Evolutionary conservation across 2,329 filamentous ascomycete genomes (phyloP).

Genomic region (Cladosporium sp.): DNA sequence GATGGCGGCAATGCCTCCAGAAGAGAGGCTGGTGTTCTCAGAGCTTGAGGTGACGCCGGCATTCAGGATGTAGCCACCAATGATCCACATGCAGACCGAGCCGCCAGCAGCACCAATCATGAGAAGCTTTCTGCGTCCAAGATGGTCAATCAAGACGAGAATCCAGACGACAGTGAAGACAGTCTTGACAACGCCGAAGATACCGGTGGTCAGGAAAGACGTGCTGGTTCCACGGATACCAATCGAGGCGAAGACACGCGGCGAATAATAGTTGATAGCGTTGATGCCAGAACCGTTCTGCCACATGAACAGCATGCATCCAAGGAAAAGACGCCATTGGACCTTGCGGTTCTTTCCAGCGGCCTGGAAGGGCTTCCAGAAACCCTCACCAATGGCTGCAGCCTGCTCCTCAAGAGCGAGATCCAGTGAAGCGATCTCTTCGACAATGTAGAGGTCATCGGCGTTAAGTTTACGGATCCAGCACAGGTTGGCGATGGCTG

Average conservation of each 20-base stretch:
- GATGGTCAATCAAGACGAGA: constrained; percentile 59
- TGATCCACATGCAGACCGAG: constrained; percentile 59
- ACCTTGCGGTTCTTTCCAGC: constrained; percentile 52
- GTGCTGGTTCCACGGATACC: constrained; percentile 56
- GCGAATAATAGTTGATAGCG: constrained; percentile 47
- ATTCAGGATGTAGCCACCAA: constrained; percentile 51
- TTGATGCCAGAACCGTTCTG: constrained; percentile 75
- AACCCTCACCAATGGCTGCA: constrained; percentile 59
- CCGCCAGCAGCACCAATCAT: constrained; percentile 59
- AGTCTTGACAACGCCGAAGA: constrained; percentile 73
- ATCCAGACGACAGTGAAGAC: constrained; percentile 63
- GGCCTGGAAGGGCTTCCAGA: constrained; percentile 64
- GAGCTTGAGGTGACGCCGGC: constrained; percentile 16
- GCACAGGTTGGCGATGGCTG: constrained; percentile 43
- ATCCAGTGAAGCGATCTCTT: constrained; percentile 67
- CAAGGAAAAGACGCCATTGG: constrained; percentile 66
- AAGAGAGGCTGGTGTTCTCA: constrained; percentile 31
- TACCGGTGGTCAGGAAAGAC: constrained; percentile 61
- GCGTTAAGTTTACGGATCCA: constrained; percentile 57
- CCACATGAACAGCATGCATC: constrained; percentile 68
- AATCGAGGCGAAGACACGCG: constrained; percentile 61
- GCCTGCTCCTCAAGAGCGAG: constrained; percentile 61
- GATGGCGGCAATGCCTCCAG: constrained; percentile 54
- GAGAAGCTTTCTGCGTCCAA: constrained; percentile 58
- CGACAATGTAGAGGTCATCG: constrained; percentile 61